Evolutionary conservation across 148 eudicot species (phyloP).

Genomic region (Heliamphora exappendiculata): DNA sequence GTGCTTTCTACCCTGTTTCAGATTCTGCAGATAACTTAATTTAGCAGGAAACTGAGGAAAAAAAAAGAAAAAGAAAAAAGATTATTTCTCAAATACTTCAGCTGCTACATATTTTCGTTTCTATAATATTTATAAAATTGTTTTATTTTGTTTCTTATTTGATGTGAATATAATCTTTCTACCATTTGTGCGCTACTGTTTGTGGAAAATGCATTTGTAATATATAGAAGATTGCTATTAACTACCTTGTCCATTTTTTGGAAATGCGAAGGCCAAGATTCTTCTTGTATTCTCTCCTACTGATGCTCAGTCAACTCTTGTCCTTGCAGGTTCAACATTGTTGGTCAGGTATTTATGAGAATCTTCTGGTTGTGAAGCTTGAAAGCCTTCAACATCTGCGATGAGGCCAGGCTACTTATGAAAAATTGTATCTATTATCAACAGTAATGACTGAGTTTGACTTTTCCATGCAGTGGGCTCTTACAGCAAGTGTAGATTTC

Average conservation of each 20-base stretch:
- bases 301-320: not conserved
- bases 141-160: not conserved
- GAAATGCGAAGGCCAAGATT: not conserved
- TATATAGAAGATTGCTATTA: not conserved
- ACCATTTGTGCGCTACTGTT: not conserved
- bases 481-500: constrained; percentile 81
- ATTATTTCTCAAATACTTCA: not conserved
- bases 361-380: constrained; percentile 1
- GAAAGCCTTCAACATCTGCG: constrained; percentile 10
- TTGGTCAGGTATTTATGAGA: constrained; percentile 72
- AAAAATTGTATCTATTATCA: not conserved
- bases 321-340: constrained; percentile 88
- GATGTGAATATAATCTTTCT: not conserved
- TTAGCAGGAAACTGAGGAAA: not conserved
- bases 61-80: not conserved
- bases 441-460: constrained; percentile 5
- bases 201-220: constrained; percentile 1
- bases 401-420: constrained; percentile 1
- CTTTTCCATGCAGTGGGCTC: constrained; percentile 82
- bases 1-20: not conserved
- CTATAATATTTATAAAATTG: not conserved
- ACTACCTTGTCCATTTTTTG: not conserved
- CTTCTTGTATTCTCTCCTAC: not conserved
- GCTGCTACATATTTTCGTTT: not conserved
- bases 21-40: not conserved